phyloP scores from a whole-genome alignment of 1,284 basidiomycete genomes.

The Microbotryum violaceum region DNA sequence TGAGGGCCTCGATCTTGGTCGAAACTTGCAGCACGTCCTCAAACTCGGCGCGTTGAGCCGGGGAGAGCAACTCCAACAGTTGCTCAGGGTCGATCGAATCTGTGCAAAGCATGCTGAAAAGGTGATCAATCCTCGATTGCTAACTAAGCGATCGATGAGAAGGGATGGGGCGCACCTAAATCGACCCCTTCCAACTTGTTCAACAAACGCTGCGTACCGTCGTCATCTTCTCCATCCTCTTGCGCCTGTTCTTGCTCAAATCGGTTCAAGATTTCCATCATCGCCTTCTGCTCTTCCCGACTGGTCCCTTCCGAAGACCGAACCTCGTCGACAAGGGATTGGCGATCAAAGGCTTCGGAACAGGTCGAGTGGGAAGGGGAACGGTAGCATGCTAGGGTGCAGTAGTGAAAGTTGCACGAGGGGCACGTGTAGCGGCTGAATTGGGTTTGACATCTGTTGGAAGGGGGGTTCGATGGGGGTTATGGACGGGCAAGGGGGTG shows the following conservation, averaged over 20 bases:
- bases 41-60: conserved; percentile 55
- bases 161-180: conserved; percentile 49
- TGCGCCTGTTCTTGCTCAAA: conserved; percentile 55
- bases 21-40: conserved; percentile 54
- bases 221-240: conserved; percentile 33
- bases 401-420: conserved; percentile 67
- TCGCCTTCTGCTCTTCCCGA: conserved; percentile 50
- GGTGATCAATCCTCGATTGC: not conserved
- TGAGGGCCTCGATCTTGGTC: conserved; percentile 52
- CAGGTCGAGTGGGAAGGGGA: conserved; percentile 61
- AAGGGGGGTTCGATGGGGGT: not conserved
- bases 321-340: conserved; percentile 58
- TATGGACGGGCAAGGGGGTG: too few species aligned
- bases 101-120: not conserved
- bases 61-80: conserved; percentile 58
- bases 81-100: conserved; percentile 45
- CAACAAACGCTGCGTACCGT: conserved; percentile 30
- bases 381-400: conserved; percentile 67
- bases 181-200: conserved; percentile 50
- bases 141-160: not conserved
- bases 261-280: conserved; percentile 59
- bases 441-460: conserved; percentile 59
- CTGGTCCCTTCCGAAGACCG: conserved; percentile 47
- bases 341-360: conserved; percentile 66
- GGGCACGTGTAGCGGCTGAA: conserved; percentile 71